Evolutionary conservation across 2,329 filamentous ascomycete genomes (phyloP).

Genomic region (Dothidotthia symphoricarpi): DNA sequence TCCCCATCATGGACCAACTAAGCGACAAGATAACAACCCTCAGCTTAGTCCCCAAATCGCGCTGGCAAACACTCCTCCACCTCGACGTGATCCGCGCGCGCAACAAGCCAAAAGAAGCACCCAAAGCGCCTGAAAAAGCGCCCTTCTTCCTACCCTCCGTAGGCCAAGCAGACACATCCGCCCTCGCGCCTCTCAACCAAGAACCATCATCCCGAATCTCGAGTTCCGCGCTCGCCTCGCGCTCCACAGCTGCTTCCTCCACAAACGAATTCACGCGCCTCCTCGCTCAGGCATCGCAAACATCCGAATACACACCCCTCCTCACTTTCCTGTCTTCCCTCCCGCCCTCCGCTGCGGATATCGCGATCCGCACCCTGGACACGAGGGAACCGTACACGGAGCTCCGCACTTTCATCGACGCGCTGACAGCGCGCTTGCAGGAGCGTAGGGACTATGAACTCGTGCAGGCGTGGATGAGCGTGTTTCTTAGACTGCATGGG

Average conservation of each 20-base stretch:
- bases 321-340: slow-evolving; percentile 77
- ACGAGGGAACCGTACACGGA: slow-evolving; percentile 60
- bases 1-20: slow-evolving; percentile 69
- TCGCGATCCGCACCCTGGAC: slow-evolving; percentile 81
- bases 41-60: slow-evolving; percentile 81
- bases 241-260: slow-evolving; percentile 27
- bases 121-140: slow-evolving; percentile 88
- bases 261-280: slow-evolving; percentile 50
- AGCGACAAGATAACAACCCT: slow-evolving; percentile 81
- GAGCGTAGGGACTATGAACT: slow-evolving; percentile 84
- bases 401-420: slow-evolving; percentile 74
- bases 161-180: slow-evolving; percentile 34
- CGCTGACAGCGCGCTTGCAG: slow-evolving; percentile 68
- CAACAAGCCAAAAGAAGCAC: slow-evolving; percentile 90
- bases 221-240: slow-evolving; percentile 33
- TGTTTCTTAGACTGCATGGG: slow-evolving; percentile 79
- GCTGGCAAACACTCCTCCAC: slow-evolving; percentile 93
- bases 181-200: slow-evolving; percentile 12
- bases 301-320: slow-evolving; percentile 64
- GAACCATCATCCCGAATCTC: slow-evolving; percentile 34
- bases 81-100: slow-evolving; percentile 86
- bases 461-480: slow-evolving; percentile 95
- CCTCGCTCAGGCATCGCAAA: slow-evolving; percentile 49
- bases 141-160: slow-evolving; percentile 88
- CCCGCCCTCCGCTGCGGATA: slow-evolving; percentile 79